Evolutionary conservation across 2,329 filamentous ascomycete species (phyloP), one percentile per base, ranked within the genome.

Genomic region (Ceratocystis cubensis): DNA sequence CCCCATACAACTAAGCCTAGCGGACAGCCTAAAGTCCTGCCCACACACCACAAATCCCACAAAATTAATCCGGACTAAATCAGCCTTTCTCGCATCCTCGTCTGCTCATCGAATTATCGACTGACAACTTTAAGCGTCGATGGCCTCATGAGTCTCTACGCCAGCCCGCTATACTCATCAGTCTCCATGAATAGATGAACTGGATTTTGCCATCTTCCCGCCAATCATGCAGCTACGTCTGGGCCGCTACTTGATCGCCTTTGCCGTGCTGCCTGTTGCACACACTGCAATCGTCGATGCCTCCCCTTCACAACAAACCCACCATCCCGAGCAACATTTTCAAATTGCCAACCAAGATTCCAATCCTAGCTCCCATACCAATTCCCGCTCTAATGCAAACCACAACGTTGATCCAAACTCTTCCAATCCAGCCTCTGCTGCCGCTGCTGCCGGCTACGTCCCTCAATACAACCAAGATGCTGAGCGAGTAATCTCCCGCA

Each of bases 201-300:
- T 61, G 61, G 45, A 61, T 45, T 33, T 56, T 62, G 53, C 65
- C 44, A 65, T 44, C 46, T 57, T 20, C 46, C 65, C 45, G 46
- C 67, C 67, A 66, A 68, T 37, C 50, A 68, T 68, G 67, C 67
- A 68, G 61, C 63, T 68, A 46, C 53, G 65, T 63, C 56, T 68
- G 53, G 64, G 62, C 61, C 61, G 41, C 45, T 68, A 65, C 45
- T 65, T 68, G 44, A 68, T 68, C 61, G 67, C 65, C 63, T 65
- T 68, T 41, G 65, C 67, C 45, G 67, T 66, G 56, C 56, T 68
- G 61, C 67, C 67, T 50, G 67, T 65, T 66, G 67, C 67, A 62
- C 63, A 66, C 62, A 66, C 67, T 48, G 67, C 64, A 65, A 66
- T 66, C 20, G 65, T 66, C 62, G 67, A 66, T 53, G 57, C 65